Evolutionary conservation across 345 rosid species (phyloP).

Genomic region (Dovyalis caffra): DNA sequence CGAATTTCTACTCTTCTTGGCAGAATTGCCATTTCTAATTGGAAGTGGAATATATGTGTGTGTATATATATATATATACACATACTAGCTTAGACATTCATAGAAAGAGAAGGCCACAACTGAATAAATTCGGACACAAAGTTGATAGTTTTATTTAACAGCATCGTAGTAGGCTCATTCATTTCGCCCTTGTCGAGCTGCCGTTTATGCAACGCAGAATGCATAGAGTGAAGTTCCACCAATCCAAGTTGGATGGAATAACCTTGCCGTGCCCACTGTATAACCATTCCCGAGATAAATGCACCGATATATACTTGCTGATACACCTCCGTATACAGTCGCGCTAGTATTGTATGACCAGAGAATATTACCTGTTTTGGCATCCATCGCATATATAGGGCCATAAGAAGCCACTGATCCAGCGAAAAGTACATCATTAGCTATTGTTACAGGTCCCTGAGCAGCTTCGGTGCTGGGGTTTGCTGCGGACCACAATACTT

Average conservation of each 20-base stretch:
- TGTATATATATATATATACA: too few species aligned
- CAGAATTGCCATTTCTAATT: too few species aligned
- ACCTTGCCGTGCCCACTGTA: constrained; percentile 19
- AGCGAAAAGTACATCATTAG: constrained; percentile 36
- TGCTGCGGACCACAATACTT: constrained; percentile 35
- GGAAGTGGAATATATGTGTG: too few species aligned
- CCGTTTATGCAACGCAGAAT: constrained; percentile 19
- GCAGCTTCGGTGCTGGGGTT: constrained; percentile 44
- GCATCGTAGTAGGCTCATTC: too few species aligned
- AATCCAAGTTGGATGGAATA: constrained; percentile 48
- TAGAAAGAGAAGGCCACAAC: too few species aligned
- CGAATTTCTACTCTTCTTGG: too few species aligned
- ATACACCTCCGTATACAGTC: constrained; percentile 39
- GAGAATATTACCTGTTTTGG: constrained; percentile 29
- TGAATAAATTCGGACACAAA: too few species aligned
- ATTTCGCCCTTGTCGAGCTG: too few species aligned
- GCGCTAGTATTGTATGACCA: constrained; percentile 47
- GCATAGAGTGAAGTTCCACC: constrained; percentile 43
- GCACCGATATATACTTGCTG: constrained; percentile 42
- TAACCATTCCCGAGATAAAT: constrained; percentile 44
- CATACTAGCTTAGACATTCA: too few species aligned
- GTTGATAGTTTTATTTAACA: too few species aligned
- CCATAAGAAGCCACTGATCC: constrained; percentile 45
- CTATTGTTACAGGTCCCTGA: constrained; percentile 37
- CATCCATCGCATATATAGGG: constrained; percentile 44